Evolutionary conservation across 169 alveolate genomes (phyloP).

Genomic region (Babesia ovis): DNA sequence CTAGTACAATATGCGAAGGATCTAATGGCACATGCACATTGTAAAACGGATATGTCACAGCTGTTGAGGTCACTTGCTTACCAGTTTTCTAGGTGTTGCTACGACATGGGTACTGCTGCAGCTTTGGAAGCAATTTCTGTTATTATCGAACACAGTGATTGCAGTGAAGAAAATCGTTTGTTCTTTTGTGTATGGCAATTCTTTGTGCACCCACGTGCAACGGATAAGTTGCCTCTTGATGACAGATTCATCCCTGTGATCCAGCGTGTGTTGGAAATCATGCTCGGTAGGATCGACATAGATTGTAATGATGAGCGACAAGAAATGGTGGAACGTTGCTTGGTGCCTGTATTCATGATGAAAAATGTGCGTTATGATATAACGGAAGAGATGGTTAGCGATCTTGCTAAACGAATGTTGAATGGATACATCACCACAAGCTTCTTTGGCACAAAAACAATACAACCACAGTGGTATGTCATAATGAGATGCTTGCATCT

Average conservation of each 20-base stretch:
- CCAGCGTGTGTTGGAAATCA: slow-evolving; percentile 16
- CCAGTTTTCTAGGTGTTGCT: not conserved
- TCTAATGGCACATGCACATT: not conserved
- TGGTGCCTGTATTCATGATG: slow-evolving; percentile 40
- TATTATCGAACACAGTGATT: slow-evolving; percentile 8
- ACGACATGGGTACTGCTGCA: slow-evolving; percentile 6
- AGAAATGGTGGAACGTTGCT: slow-evolving; percentile 44
- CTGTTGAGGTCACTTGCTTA: not conserved
- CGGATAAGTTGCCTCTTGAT: slow-evolving; percentile 5
- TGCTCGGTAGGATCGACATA: slow-evolving; percentile 26
- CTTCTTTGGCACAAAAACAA: not conserved
- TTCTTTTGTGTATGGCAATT: slow-evolving; percentile 16
- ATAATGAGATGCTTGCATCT: slow-evolving; percentile 24
- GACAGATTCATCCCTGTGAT: slow-evolving; percentile 12
- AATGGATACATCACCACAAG: slow-evolving; percentile 12
- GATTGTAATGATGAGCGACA: slow-evolving; percentile 2
- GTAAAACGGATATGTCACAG: not conserved
- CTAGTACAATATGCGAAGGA: slow-evolving; percentile 8
- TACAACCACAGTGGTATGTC: slow-evolving; percentile 41
- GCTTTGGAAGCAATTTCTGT: slow-evolving; percentile 22
- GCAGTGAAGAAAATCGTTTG: not conserved
- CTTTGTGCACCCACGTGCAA: slow-evolving; percentile 16
- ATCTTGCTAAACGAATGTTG: not conserved
- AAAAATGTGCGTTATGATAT: slow-evolving; percentile 24
- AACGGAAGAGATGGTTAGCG: slow-evolving; percentile 8